Conservation (phyloP, 2,329 filamentous ascomycete genomes). For the Ophiostoma triangulosporum region DNA sequence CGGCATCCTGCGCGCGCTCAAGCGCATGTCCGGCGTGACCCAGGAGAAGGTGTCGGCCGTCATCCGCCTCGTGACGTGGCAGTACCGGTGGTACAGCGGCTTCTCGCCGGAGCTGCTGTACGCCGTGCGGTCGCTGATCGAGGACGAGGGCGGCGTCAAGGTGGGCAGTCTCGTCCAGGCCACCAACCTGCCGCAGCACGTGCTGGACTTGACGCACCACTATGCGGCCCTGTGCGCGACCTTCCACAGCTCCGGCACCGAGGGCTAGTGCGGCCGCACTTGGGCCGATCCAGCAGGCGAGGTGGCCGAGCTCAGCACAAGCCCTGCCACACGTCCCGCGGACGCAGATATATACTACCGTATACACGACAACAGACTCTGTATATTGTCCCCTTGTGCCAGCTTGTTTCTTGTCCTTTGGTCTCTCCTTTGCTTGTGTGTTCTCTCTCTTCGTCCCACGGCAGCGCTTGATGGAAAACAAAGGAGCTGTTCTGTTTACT, state of each 20-base stretch:
- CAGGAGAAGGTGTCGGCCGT: conserved; percentile 71
- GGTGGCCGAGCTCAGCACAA: neutral
- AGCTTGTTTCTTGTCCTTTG: neutral
- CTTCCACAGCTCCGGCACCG: conserved; percentile 87
- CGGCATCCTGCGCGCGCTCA: conserved; percentile 69
- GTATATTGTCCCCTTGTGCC: no score
- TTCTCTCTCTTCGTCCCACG: neutral
- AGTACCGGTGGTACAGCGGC: conserved; percentile 98
- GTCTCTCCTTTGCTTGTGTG: neutral
- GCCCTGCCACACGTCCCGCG: neutral
- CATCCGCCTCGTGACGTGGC: conserved; percentile 89
- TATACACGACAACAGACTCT: neutral
- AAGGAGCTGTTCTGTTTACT: no score
- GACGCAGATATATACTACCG: no score
- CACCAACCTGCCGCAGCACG: conserved; percentile 81
- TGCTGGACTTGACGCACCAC: conserved; percentile 88
- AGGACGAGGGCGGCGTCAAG: conserved; percentile 95
- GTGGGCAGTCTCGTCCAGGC: conserved; percentile 94
- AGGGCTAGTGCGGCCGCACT: conserved; percentile 44
- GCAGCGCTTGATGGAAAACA: no score
- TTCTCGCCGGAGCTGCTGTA: conserved; percentile 87
- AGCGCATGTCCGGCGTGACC: conserved; percentile 26
- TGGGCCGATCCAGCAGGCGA: neutral
- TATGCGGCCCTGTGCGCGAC: conserved; percentile 90
- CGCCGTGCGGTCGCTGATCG: conserved; percentile 82